Conservation (phyloP, 345 rosid genomes). For the Pseudoturritis turrita region DNA sequence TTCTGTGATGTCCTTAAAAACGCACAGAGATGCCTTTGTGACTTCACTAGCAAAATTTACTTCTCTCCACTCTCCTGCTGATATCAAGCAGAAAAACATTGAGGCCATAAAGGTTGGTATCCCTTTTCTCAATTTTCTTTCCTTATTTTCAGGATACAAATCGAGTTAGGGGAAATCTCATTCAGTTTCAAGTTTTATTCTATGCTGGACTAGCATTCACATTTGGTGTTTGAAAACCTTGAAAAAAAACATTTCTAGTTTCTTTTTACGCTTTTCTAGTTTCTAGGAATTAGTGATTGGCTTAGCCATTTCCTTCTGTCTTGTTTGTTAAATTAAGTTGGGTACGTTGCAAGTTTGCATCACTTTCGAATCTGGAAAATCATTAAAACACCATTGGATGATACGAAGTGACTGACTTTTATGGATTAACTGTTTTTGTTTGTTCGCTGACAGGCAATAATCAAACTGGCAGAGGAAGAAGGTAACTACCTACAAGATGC, state of each 20-base stretch:
- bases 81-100: constrained; percentile 89
- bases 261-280: neutral
- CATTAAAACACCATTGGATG: neutral
- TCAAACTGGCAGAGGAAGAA: constrained; percentile 95
- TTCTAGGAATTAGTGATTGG: constrained; percentile 10
- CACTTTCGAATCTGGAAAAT: neutral
- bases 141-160: neutral
- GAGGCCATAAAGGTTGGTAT: constrained; percentile 83
- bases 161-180: neutral
- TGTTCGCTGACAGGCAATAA: constrained; percentile 59
- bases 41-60: constrained; percentile 98
- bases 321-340: constrained; percentile 9
- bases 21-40: constrained; percentile 99
- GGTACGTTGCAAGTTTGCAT: constrained; percentile 6
- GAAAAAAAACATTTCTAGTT: neutral
- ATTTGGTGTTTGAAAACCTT: neutral
- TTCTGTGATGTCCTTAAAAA: constrained; percentile 98
- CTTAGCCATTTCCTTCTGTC: constrained; percentile 5
- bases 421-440: constrained; percentile 5
- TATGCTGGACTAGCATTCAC: constrained; percentile 12
- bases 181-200: neutral
- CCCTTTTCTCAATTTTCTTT: constrained; percentile 1
- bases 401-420: neutral
- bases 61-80: constrained; percentile 97
- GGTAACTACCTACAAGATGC: constrained; percentile 99